Base-by-base conservation (phyloP, 169 alveolate species). In the Fabrea salina region DNA sequence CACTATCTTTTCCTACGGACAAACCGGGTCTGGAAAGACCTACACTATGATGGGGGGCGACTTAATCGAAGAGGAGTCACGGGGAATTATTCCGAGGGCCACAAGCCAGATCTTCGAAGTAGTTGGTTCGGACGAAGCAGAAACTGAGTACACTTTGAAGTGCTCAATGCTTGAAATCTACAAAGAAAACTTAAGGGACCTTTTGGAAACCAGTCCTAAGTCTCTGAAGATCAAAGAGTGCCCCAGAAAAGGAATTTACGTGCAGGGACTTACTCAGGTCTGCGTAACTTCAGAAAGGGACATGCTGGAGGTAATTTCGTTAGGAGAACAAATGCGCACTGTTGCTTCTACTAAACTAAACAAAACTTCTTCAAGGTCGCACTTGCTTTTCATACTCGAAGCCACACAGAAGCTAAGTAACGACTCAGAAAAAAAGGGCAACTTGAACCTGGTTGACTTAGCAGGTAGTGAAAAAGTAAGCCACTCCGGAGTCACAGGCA, bases 11-110 rank as follows among this genome's bases (percentile, higher is more conserved):
- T 95, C 94, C 1, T 93, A 93, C 79, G 95, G 95, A 3, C 88
- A 93, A 81, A 93, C 97, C 7, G 95, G 95, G 4, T 80, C 96
- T 3, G 97, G 97, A 27, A 93, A 93, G 74, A 93, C 97, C 0
- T 91, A 89, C 47, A 93, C 97, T 7, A 47, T 70, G 40, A 19
- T 70, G 25, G 79, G 79, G 4, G 59, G 30, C 19, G 39, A 27
- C 25, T 19, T 37, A 37, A 19, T 16, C 41, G 75, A 64, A 13
- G 47, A 64, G 19, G 37, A 64, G 30, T 13, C 56, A 32, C 49
- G 37, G 41, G 75, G 75, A 22, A 64, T 64, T 0, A 40, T 64
- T 40, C 75, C 75, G 1, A 41, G 64, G 37, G 39, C 44, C 16
- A 39, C 79, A 1, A 0, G 41, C 0, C 22, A 44, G 4, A 25